Conservation (phyloP, 495 filamentous ascomycete genomes). For the Usnea hakonensis region DNA sequence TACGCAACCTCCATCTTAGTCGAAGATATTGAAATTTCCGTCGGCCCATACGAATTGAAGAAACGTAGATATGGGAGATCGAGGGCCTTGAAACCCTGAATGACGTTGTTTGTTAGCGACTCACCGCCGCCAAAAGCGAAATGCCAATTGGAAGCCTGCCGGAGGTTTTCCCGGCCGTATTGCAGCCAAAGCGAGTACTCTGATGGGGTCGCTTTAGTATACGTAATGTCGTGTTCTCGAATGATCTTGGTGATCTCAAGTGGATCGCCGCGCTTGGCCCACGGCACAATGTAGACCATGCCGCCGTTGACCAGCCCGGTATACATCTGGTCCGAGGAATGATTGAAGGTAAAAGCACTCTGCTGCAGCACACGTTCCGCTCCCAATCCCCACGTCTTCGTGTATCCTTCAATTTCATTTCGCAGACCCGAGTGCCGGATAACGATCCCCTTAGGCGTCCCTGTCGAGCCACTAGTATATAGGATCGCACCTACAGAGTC, state of each 20-base stretch:
- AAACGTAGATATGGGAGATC: slow-evolving; percentile 21
- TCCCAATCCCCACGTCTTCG: slow-evolving; percentile 20
- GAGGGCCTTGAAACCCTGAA: slow-evolving; percentile 23
- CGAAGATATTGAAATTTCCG: slow-evolving; percentile 28
- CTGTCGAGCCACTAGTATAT: slow-evolving; percentile 38
- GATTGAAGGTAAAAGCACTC: slow-evolving; percentile 36
- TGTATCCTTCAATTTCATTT: slow-evolving; percentile 29
- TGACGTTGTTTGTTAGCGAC: slow-evolving; percentile 16
- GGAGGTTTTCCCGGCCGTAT: slow-evolving; percentile 20
- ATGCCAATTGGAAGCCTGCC: slow-evolving; percentile 19
- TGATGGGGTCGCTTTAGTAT: slow-evolving; percentile 34
- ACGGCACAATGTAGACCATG: slow-evolving; percentile 26
- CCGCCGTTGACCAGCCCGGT: slow-evolving; percentile 29
- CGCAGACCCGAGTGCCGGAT: slow-evolving; percentile 28
- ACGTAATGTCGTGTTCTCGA: slow-evolving; percentile 28
- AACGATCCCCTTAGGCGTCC: slow-evolving; percentile 34
- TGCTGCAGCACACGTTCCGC: slow-evolving; percentile 36
- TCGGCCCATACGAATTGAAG: slow-evolving; percentile 32
- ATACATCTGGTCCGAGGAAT: slow-evolving; percentile 33
- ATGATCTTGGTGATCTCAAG: slow-evolving; percentile 32
- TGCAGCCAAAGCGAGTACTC: slow-evolving; percentile 36
- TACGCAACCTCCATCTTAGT: slow-evolving; percentile 15
- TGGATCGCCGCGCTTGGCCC: slow-evolving; percentile 28
- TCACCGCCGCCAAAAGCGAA: slow-evolving; percentile 28
- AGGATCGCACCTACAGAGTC: slow-evolving; percentile 32